These are phyloP conservation scores for Phanerodontia chrysosporium DNA, from an alignment of 768 basidiomycete genomes.

Conservation along the genomic window DNA sequence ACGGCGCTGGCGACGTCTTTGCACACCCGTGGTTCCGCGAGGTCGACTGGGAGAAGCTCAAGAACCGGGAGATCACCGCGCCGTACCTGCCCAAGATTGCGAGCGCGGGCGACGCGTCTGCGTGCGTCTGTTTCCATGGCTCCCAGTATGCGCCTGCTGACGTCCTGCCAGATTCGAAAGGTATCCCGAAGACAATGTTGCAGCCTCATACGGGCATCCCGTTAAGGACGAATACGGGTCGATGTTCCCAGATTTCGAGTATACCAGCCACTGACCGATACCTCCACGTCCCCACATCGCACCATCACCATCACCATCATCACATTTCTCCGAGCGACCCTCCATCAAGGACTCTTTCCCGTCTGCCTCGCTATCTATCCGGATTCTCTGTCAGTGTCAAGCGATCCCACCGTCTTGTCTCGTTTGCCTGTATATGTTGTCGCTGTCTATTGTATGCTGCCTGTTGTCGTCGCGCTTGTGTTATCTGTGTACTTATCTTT, in stretches of 20 bases:
- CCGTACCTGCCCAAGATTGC: conserved; percentile 91
- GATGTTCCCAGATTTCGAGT: conserved; percentile 78
- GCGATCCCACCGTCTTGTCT: background rate
- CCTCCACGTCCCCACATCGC: background rate
- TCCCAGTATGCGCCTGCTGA: background rate
- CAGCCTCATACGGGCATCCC: conserved; percentile 53
- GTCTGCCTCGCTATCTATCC: background rate
- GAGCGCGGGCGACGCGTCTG: conserved; percentile 94
- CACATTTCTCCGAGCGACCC: background rate
- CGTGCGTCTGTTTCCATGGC: conserved; percentile 46
- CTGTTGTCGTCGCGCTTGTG: background rate
- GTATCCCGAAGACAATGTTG: conserved; percentile 72
- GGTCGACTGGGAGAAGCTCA: conserved; percentile 85
- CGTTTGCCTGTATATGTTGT: background rate
- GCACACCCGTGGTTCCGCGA: conserved; percentile 92
- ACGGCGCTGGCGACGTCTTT: conserved; percentile 90
- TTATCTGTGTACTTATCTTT: background rate
- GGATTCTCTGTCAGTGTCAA: background rate
- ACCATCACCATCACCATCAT: background rate
- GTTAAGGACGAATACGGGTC: conserved; percentile 59
- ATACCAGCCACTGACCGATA: conserved; percentile 32
- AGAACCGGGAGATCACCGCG: conserved; percentile 83
- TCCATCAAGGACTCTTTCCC: background rate
- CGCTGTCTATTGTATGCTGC: background rate
- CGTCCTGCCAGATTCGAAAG: conserved; percentile 56